Conservation (phyloP, 139 green algal genomes). For the Coelastrella sp. region DNA sequence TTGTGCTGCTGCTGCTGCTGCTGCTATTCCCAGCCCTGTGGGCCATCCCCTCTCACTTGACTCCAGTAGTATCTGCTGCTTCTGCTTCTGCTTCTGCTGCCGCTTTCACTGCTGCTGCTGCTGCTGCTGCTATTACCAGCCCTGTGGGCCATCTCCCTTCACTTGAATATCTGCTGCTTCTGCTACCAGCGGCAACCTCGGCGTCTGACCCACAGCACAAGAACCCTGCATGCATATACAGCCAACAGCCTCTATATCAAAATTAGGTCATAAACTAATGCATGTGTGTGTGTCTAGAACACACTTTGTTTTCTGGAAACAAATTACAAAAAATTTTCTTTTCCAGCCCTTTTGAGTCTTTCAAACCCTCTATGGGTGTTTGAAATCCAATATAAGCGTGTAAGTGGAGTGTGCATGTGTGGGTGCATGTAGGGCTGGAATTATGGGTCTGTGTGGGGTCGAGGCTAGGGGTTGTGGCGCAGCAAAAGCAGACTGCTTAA, state of each 20-base stretch:
- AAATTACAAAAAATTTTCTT: too few species aligned
- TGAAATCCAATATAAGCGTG: too few species aligned
- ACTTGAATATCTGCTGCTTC: constrained; percentile 85
- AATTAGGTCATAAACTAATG: too few species aligned
- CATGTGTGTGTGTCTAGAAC: too few species aligned
- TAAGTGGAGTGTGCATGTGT: too few species aligned
- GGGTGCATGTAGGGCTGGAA: too few species aligned
- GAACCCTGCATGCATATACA: constrained; percentile 64
- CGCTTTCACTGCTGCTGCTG: background rate
- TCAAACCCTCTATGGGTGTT: too few species aligned
- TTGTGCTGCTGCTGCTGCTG: background rate
- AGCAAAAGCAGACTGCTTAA: too few species aligned
- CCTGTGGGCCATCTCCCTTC: constrained; percentile 8
- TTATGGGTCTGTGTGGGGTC: too few species aligned
- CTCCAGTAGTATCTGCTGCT: constrained; percentile 79
- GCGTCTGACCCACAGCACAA: constrained; percentile 71
- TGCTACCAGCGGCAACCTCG: constrained; percentile 82
- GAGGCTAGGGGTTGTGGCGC: too few species aligned
- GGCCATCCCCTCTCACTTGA: constrained; percentile 63
- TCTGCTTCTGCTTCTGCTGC: constrained; percentile 71
- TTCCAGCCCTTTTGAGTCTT: too few species aligned
- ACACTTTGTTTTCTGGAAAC: too few species aligned
- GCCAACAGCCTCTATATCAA: background rate
- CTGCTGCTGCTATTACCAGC: background rate
- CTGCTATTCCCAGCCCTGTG: background rate